Conservation (phyloP, 495 filamentous ascomycete genomes). For the Pyronema domesticum region DNA sequence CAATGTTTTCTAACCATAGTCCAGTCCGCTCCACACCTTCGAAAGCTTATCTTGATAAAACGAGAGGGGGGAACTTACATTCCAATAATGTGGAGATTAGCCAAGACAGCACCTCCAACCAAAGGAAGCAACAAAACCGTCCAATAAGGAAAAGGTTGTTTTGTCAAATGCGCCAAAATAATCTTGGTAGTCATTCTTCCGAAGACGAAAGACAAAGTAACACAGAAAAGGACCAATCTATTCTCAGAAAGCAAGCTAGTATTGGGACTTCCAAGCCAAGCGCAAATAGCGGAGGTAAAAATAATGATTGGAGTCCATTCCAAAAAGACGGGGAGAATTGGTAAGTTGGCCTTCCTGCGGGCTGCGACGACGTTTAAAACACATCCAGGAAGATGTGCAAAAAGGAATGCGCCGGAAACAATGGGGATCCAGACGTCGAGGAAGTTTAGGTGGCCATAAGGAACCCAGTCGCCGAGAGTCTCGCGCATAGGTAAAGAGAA, state of each 20-base stretch:
- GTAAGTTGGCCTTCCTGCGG: conserved; percentile 49
- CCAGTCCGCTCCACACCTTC: too few relatives aligned
- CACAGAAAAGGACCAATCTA: conserved; percentile 77
- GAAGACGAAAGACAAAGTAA: conserved; percentile 88
- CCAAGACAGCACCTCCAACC: conserved; percentile 63
- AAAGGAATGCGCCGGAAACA: conserved; percentile 50
- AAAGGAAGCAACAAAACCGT: conserved; percentile 76
- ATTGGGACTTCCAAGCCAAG: conserved; percentile 79
- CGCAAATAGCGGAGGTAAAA: conserved; percentile 51
- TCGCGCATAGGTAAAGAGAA: conserved; percentile 60
- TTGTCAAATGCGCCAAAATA: conserved; percentile 84
- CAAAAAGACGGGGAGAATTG: conserved; percentile 69
- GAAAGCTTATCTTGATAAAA: too few relatives aligned
- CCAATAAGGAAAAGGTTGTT: conserved; percentile 92
- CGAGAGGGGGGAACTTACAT: conserved; percentile 29
- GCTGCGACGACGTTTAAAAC: conserved; percentile 67
- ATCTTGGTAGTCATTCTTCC: conserved; percentile 99
- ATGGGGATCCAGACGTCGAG: conserved; percentile 78
- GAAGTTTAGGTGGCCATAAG: conserved; percentile 45
- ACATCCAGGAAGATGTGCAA: conserved; percentile 64
- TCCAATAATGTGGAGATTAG: conserved; percentile 65
- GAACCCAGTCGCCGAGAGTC: conserved; percentile 37
- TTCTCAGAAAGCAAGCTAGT: conserved; percentile 63
- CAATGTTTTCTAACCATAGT: too few relatives aligned
- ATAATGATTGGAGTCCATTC: conserved; percentile 86